These are phyloP conservation scores for Chrysochromulina parva DNA, from an alignment of 78 protist species.

Conservation along the genomic window DNA sequence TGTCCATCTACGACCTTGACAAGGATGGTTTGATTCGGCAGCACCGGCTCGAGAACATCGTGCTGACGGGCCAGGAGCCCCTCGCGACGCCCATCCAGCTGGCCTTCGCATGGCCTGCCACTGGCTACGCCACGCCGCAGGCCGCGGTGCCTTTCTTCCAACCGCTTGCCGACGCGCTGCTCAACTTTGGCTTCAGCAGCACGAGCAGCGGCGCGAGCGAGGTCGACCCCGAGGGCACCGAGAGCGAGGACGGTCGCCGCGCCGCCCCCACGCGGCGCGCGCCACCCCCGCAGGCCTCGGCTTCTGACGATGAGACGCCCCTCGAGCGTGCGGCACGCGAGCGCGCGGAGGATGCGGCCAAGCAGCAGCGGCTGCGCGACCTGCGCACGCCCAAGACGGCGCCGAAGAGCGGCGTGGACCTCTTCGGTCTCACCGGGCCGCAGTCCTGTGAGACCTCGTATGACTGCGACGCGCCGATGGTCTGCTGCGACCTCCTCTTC, in stretches of 20 bases:
- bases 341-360: not conserved
- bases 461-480: not conserved
- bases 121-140: no score
- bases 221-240: no score
- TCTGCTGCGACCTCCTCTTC: conserved; percentile 9
- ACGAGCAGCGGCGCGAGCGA: no score
- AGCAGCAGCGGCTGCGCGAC: not conserved
- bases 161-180: no score
- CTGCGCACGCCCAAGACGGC: not conserved
- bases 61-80: not conserved
- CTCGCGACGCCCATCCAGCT: no score
- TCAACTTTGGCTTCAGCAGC: no score
- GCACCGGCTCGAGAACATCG: conserved; percentile 8
- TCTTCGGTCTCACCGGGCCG: not conserved
- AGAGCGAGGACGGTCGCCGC: no score
- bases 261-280: no score
- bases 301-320: not conserved
- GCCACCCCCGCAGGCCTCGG: no score
- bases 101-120: no score
- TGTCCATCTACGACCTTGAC: not conserved
- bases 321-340: not conserved
- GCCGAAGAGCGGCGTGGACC: no score
- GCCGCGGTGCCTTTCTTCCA: no score
- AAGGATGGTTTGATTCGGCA: not conserved
- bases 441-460: not conserved